Evolutionary conservation across 371 early-diverging fungal genomes (phyloP).

Genomic region (Umbelopsis sp.): DNA sequence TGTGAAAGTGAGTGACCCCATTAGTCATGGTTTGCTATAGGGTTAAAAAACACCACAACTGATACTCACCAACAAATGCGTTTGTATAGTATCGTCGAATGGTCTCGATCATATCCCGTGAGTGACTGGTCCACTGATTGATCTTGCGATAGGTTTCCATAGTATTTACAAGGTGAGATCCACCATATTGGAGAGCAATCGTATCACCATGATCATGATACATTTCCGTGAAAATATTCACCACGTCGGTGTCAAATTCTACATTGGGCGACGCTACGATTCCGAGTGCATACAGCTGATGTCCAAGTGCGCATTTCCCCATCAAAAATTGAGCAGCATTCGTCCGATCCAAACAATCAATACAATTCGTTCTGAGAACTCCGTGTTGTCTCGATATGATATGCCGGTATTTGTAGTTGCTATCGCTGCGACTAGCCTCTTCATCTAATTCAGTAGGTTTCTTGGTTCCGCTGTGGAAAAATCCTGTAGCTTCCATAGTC

Average conservation of each 20-base stretch:
- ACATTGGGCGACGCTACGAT: constrained; percentile 77
- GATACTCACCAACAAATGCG: constrained; percentile 78
- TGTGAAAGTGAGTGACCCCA: background rate
- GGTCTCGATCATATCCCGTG: constrained; percentile 94
- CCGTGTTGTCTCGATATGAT: constrained; percentile 71
- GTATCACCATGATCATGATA: constrained; percentile 99
- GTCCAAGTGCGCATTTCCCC: constrained; percentile 92
- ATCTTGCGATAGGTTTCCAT: constrained; percentile 96
- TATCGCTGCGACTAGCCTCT: constrained; percentile 30
- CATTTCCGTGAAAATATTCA: constrained; percentile 93
- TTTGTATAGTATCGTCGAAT: constrained; percentile 92
- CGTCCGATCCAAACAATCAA: constrained; percentile 99
- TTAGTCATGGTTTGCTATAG: background rate
- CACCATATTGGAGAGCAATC: constrained; percentile 98
- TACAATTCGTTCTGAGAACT: constrained; percentile 97
- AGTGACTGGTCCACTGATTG: constrained; percentile 92
- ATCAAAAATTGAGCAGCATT: constrained; percentile 98
- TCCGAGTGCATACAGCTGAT: constrained; percentile 92
- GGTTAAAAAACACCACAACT: background rate
- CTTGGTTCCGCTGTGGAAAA: constrained; percentile 92
- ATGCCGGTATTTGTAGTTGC: background rate
- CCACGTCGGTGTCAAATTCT: constrained; percentile 91
- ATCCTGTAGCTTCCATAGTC: constrained; percentile 83
- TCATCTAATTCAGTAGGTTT: constrained; percentile 54
- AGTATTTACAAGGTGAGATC: constrained; percentile 97